These are phyloP conservation scores for Neophaeococcomyces aloes DNA, from an alignment of 2,329 filamentous ascomycete genomes.

Conservation along the genomic window DNA sequence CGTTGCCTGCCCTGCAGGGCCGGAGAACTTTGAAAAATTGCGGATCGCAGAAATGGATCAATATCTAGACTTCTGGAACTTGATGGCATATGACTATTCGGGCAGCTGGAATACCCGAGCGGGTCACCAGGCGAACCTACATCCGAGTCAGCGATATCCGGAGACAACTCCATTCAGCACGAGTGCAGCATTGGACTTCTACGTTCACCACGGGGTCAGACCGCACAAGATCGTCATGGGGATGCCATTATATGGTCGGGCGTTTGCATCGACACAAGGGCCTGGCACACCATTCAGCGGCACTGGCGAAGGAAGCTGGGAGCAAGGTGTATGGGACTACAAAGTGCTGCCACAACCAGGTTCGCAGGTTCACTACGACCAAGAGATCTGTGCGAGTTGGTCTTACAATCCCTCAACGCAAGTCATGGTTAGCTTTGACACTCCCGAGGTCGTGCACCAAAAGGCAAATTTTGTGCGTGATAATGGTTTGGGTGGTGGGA, in stretches of 20 bases:
- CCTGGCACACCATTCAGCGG: conserved; percentile 59
- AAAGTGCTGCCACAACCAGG: conserved; percentile 67
- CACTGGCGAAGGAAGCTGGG: conserved; percentile 71
- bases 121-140: conserved; percentile 75
- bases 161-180: conserved; percentile 68
- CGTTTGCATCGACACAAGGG: conserved; percentile 69
- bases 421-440: conserved; percentile 72
- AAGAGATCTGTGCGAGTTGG: conserved; percentile 57
- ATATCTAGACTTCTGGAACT: conserved; percentile 63
- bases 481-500: conserved; percentile 66
- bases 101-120: conserved; percentile 65
- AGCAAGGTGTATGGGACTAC: conserved; percentile 77
- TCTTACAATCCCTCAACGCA: conserved; percentile 56
- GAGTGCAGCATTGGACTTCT: conserved; percentile 58
- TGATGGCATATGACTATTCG: conserved; percentile 84
- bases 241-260: conserved; percentile 84
- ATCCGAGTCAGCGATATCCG: conserved; percentile 47
- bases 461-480: conserved; percentile 65
- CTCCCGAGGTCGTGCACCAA: conserved; percentile 50
- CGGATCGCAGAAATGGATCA: conserved; percentile 55
- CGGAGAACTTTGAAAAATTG: conserved; percentile 52
- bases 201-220: conserved; percentile 53
- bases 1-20: conserved; percentile 34
- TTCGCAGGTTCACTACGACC: conserved; percentile 54
- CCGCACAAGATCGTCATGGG: conserved; percentile 71